phyloP scores from a whole-genome alignment of 345 rosid species.

The Adansonia digitata region DNA sequence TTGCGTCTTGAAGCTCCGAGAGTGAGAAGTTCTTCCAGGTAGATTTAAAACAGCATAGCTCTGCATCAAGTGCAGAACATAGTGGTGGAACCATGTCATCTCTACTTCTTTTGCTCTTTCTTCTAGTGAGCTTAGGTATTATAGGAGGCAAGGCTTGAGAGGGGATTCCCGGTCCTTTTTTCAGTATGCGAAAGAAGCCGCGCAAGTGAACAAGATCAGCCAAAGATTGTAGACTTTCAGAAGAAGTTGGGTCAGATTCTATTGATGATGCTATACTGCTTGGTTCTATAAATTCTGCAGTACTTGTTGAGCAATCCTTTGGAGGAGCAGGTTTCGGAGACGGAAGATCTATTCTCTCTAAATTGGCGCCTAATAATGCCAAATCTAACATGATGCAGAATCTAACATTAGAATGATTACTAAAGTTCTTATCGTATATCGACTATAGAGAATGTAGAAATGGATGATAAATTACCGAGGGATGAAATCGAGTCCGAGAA shows the following conservation, averaged over 20 bases:
- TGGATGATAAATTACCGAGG: constrained; percentile 7
- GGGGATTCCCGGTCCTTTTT: constrained; percentile 49
- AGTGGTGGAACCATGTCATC: constrained; percentile 44
- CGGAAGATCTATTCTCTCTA: background rate
- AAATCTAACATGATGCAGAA: background rate
- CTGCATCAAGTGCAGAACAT: constrained; percentile 41
- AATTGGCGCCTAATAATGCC: background rate
- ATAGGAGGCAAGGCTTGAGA: constrained; percentile 42
- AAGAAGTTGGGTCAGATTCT: constrained; percentile 35
- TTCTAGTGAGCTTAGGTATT: constrained; percentile 64
- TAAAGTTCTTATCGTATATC: background rate
- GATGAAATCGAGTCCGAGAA: background rate
- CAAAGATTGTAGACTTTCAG: background rate
- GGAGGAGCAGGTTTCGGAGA: constrained; percentile 19
- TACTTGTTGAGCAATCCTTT: constrained; percentile 33
- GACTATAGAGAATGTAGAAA: background rate
- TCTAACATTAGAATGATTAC: background rate
- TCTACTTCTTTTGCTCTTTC: constrained; percentile 55
- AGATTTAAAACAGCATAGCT: constrained; percentile 56
- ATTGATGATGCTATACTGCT: background rate
- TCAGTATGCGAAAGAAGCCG: constrained; percentile 52
- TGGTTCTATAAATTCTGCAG: background rate
- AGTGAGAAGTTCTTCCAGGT: constrained; percentile 76
- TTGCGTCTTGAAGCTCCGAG: constrained; percentile 62
- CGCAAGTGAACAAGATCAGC: constrained; percentile 28